A percentile compares a stretch with the other conserved stretches of the same genome.
Evolutionary conservation across 305 asterid genomes (phyloP).

Genomic region (Fraxinus albicans): DNA sequence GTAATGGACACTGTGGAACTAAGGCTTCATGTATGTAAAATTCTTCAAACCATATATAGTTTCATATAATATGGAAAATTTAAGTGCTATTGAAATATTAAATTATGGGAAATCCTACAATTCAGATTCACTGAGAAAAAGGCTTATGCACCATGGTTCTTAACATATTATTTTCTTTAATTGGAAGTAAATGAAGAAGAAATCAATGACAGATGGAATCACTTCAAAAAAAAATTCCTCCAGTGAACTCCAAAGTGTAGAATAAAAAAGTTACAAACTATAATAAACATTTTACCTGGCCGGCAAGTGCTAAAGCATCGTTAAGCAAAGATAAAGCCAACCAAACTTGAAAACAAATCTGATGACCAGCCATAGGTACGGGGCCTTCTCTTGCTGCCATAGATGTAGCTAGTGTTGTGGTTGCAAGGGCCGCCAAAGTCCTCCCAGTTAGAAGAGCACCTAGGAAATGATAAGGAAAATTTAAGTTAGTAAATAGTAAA

Average conservation of each 20-base stretch:
- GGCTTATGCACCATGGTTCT: slow-evolving; percentile 8
- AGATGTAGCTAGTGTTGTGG: slow-evolving; percentile 84
- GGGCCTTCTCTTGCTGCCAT: slow-evolving; percentile 90
- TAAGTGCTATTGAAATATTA: neutral
- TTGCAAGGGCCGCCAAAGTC: slow-evolving; percentile 71
- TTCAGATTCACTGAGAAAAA: neutral
- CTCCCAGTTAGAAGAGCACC: slow-evolving; percentile 85
- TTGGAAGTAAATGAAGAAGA: neutral
- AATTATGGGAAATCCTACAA: neutral
- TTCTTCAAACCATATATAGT: neutral
- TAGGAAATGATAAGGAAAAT: slow-evolving; percentile 35
- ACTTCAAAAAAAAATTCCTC: slow-evolving; percentile 2
- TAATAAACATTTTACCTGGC: slow-evolving; percentile 58
- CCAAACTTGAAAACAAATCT: slow-evolving; percentile 94
- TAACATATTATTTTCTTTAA: neutral
- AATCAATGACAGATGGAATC: neutral
- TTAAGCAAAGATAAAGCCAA: slow-evolving; percentile 86
- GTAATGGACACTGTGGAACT: neutral
- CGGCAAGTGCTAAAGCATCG: slow-evolving; percentile 95
- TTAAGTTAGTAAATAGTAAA: neutral
- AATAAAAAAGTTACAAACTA: neutral
- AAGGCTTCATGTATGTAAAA: neutral
- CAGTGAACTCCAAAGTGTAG: neutral
- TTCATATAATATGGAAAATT: neutral
- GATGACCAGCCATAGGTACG: slow-evolving; percentile 78